A percentile compares a stretch with the other conserved stretches of the same genome.
phyloP scores from a whole-genome alignment of 345 rosid species.

The Hypericum perforatum region DNA sequence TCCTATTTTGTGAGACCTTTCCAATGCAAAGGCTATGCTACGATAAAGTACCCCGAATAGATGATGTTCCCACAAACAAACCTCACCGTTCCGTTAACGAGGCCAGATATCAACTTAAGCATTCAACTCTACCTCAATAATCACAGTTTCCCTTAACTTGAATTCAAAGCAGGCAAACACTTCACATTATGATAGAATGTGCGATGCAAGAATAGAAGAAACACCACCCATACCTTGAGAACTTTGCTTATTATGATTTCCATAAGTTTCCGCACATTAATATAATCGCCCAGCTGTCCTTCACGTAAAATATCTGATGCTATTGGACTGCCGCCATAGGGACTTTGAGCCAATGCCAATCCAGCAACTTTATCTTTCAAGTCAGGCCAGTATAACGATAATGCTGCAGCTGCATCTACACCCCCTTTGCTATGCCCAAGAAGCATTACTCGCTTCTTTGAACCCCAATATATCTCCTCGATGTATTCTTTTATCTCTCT shows the following conservation, averaged over 20 bases:
- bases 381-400: slow-evolving; percentile 90
- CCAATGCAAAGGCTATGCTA: too few relatives aligned
- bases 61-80: too few relatives aligned
- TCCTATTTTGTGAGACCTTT: too few relatives aligned
- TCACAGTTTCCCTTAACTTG: too few relatives aligned
- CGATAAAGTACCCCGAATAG: too few relatives aligned
- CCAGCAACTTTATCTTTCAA: slow-evolving; percentile 94
- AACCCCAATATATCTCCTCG: slow-evolving; percentile 96
- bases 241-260: slow-evolving; percentile 87
- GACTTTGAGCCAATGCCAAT: slow-evolving; percentile 81
- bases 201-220: neutral
- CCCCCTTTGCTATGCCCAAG: slow-evolving; percentile 99
- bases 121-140: too few relatives aligned
- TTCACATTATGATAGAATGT: too few relatives aligned
- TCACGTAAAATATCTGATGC: slow-evolving; percentile 89
- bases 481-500: slow-evolving; percentile 85
- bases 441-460: slow-evolving; percentile 77
- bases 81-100: too few relatives aligned
- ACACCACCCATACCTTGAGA: slow-evolving; percentile 47
- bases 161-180: too few relatives aligned
- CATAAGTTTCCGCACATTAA: slow-evolving; percentile 68
- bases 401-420: slow-evolving; percentile 90
- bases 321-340: slow-evolving; percentile 90
- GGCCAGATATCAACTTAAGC: too few relatives aligned
- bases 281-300: slow-evolving; percentile 95